phyloP scores from a whole-genome alignment of 2,329 filamentous ascomycete genomes.

The Aspergillus sp. region DNA sequence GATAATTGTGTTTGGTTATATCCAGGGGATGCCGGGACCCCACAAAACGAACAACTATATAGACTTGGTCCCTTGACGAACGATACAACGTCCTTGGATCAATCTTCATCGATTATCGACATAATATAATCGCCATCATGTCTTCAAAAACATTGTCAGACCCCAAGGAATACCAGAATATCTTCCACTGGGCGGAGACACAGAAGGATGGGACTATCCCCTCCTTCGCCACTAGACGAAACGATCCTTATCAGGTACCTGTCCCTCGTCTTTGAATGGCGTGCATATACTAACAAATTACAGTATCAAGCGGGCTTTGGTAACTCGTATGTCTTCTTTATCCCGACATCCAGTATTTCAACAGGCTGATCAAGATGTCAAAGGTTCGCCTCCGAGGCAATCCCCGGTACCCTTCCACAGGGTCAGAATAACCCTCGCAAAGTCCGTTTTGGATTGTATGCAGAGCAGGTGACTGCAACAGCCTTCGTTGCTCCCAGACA shows the following conservation, averaged over 20 bases:
- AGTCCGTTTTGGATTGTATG: constrained; percentile 31
- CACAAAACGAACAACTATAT: neutral
- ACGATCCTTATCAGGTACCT: constrained; percentile 47
- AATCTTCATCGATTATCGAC: neutral
- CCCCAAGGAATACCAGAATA: constrained; percentile 43
- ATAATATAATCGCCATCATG: constrained; percentile 12
- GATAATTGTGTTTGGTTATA: neutral
- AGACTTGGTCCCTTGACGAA: neutral
- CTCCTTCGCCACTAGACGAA: constrained; percentile 48
- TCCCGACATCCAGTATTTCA: constrained; percentile 11
- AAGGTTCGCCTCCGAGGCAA: constrained; percentile 31
- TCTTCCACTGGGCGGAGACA: constrained; percentile 55
- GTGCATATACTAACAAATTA: constrained; percentile 5
- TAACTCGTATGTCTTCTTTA: constrained; percentile 35
- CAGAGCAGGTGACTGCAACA: constrained; percentile 49
- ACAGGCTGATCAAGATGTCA: constrained; percentile 20
- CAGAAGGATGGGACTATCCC: constrained; percentile 51
- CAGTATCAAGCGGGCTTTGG: constrained; percentile 53
- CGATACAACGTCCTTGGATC: neutral
- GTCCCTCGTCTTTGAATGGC: neutral
- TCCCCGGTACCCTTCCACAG: constrained; percentile 33
- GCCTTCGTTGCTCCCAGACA: constrained; percentile 53
- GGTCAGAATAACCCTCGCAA: constrained; percentile 33
- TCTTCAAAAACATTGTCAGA: constrained; percentile 20
- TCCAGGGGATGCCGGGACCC: neutral